A percentile compares a stretch with the other conserved stretches of the same genome.
Conservation (phyloP, 1,284 basidiomycete species). For the Golubevia pallescens region DNA sequence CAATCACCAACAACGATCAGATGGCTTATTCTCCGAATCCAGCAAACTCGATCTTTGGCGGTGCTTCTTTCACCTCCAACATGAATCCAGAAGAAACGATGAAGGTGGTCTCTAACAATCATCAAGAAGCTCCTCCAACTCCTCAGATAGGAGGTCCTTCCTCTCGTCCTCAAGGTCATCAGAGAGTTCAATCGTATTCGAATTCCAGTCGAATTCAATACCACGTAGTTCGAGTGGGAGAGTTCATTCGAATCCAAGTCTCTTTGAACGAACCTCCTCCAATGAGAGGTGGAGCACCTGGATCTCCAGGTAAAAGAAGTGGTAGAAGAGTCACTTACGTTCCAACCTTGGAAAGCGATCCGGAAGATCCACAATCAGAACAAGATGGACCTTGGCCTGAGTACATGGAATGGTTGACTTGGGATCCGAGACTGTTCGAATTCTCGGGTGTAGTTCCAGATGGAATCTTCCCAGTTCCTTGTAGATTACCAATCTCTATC, state of each 20-base stretch:
- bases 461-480: background rate
- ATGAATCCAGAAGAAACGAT: slow-evolving; percentile 8
- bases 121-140: background rate
- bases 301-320: slow-evolving; percentile 41
- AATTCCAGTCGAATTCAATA: background rate
- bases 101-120: background rate
- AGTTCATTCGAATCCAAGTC: slow-evolving; percentile 34
- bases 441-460: slow-evolving; percentile 39
- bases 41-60: slow-evolving; percentile 5
- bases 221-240: slow-evolving; percentile 8
- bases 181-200: background rate
- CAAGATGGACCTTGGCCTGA: slow-evolving; percentile 31
- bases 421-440: slow-evolving; percentile 37
- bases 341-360: slow-evolving; percentile 23
- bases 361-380: slow-evolving; percentile 39
- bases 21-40: background rate
- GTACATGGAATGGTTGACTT: slow-evolving; percentile 30
- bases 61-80: slow-evolving; percentile 15
- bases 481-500: background rate
- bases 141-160: slow-evolving; percentile 8
- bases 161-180: background rate
- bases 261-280: slow-evolving; percentile 32
- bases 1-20: background rate
- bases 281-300: slow-evolving; percentile 40
- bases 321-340: slow-evolving; percentile 25